Base-by-base conservation (phyloP, 352 stramenopile species). In the Phytophthora megakarya region DNA sequence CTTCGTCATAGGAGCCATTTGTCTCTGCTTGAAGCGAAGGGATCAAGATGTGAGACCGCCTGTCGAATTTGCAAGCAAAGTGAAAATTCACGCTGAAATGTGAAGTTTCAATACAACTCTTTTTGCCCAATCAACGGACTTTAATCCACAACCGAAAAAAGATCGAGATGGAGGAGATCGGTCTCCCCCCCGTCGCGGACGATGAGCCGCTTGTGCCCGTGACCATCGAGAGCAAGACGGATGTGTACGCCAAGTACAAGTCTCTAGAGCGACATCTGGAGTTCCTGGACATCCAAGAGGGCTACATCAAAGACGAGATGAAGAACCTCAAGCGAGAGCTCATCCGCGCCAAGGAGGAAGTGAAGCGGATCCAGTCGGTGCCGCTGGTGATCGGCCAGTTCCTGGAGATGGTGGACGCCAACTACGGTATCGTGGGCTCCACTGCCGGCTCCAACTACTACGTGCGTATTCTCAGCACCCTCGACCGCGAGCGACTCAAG, bases 301-400 rank as follows among this genome's bases (percentile, higher is more conserved):
- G 98, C 58, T 99, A 99, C 80, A 97, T 99, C 72, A 99, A 99
- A 82, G 97, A 99, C 71, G 98, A 99, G 68, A 99, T 99, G 96
- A 98, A 98, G 63, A 99, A 99, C 76, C 85, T 99, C 13, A 99
- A 99, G 84, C 84, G 97, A 18, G 98, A 99, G 75, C 83, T 99
- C 25, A 97, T 99, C 62, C 96, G 98, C 28, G 98, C 98, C 32
- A 99, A 99, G 78, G 98, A 99, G 63, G 96, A 99, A 58, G 98
- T 99, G 48, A 99, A 98, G 65, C 92, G 97, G 45, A 99, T 99
- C 72, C 97, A 99, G 88, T 98, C 91, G n/a, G 98, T 99, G 42
- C 98, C 98, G 35, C 84, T 99, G 6, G 97, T 99, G 8, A 99
- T 99, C 62, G 98, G 97, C n/a, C 97, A 99, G 82, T 99, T 99